Evolutionary conservation across 805 yeast species (phyloP).

Genomic region (Brettanomyces anomalus): DNA sequence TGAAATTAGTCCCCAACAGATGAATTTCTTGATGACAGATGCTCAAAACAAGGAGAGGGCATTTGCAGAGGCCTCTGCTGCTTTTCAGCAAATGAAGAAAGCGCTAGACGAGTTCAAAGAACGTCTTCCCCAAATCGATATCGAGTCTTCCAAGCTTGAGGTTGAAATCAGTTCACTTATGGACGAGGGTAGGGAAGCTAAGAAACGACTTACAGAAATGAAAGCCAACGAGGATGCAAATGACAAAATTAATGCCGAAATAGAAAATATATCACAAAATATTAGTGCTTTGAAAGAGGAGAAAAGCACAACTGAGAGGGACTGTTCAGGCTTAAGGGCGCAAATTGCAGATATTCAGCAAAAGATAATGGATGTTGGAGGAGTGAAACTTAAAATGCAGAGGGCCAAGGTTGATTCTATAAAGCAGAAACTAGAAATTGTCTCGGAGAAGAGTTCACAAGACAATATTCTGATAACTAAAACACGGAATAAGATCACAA

Average conservation of each 20-base stretch:
- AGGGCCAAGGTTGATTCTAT: slow-evolving; percentile 75
- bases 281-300: slow-evolving; percentile 22
- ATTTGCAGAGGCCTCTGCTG: slow-evolving; percentile 39
- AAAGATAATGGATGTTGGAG: slow-evolving; percentile 85
- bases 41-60: slow-evolving; percentile 44
- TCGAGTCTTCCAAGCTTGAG: slow-evolving; percentile 45
- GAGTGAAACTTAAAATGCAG: slow-evolving; percentile 71
- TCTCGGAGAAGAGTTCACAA: slow-evolving; percentile 45
- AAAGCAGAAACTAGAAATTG: slow-evolving; percentile 53
- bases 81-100: slow-evolving; percentile 48
- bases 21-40: slow-evolving; percentile 43
- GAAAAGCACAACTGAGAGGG: slow-evolving; percentile 34
- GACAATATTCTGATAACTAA: slow-evolving; percentile 51
- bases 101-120: slow-evolving; percentile 52
- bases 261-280: slow-evolving; percentile 25
- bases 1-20: slow-evolving; percentile 47
- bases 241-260: slow-evolving; percentile 20
- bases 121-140: slow-evolving; percentile 62
- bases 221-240: slow-evolving; percentile 19
- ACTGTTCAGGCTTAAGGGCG: slow-evolving; percentile 45
- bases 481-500: slow-evolving; percentile 51
- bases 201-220: slow-evolving; percentile 33
- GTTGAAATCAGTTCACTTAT: slow-evolving; percentile 58
- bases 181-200: slow-evolving; percentile 41
- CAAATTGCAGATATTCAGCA: slow-evolving; percentile 58